Conservation (phyloP, 23 red algal species). For the Pyropia haitanensis region DNA sequence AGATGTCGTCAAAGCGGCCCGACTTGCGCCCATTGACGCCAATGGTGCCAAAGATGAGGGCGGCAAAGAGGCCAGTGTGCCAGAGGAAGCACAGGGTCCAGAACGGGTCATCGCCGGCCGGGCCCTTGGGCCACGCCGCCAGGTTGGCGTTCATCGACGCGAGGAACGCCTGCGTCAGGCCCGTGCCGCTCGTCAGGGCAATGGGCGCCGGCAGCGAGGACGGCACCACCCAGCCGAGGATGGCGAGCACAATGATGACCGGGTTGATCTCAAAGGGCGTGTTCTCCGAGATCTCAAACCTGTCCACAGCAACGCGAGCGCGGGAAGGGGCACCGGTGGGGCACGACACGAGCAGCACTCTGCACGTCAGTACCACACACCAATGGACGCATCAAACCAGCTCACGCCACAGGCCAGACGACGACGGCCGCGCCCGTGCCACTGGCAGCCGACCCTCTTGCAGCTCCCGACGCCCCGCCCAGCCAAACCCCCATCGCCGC, state of each 20-base stretch:
- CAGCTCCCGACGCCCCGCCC: no score
- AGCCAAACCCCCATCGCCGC: no score
- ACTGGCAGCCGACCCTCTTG: no score
- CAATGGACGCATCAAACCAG: no score
- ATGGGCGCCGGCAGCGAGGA: slow-evolving; percentile 86
- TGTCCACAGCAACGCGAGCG: slow-evolving; percentile 22
- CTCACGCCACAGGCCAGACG: no score
- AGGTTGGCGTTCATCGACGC: slow-evolving; percentile 80
- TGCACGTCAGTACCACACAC: no score
- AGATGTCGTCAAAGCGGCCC: not conserved
- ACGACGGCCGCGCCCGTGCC: no score
- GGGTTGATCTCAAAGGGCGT: slow-evolving; percentile 60
- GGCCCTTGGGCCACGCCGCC: slow-evolving; percentile 76
- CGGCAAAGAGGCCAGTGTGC: slow-evolving; percentile 87
- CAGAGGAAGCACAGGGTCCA: slow-evolving; percentile 77
- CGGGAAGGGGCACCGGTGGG: not conserved
- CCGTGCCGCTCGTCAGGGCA: slow-evolving; percentile 72
- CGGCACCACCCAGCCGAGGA: slow-evolving; percentile 78
- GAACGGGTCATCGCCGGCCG: slow-evolving; percentile 84
- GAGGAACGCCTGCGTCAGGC: slow-evolving; percentile 89
- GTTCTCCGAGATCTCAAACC: slow-evolving; percentile 94
- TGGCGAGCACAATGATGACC: slow-evolving; percentile 62
- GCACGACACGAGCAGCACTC: slow-evolving; percentile 1
- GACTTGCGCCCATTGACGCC: slow-evolving; percentile 32
- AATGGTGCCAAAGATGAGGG: slow-evolving; percentile 89